phyloP scores from a whole-genome alignment of 306 rosid genomes.

The Cyamopsis tetragonoloba region DNA sequence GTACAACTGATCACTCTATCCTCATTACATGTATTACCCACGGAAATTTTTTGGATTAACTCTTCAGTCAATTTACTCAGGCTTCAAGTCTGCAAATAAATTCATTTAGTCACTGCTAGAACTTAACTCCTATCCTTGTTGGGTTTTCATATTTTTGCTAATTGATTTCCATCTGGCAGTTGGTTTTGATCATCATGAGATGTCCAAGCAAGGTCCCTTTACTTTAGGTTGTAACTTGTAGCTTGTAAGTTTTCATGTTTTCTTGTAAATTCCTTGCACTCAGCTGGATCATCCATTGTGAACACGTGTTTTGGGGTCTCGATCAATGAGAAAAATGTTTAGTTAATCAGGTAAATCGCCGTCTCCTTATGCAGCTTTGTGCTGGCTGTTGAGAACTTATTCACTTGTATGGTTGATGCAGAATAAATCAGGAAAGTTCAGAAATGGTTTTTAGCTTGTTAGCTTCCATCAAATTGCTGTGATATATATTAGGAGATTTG shows the following conservation, averaged over 20 bases:
- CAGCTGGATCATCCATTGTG: background rate
- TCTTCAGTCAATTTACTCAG: constrained; percentile 12
- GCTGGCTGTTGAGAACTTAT: constrained; percentile 65
- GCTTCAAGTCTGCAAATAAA: constrained; percentile 18
- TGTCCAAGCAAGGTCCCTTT: background rate
- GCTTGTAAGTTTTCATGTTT: background rate
- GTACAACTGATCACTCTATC: background rate
- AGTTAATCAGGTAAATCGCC: constrained; percentile 62
- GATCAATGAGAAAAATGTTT: constrained; percentile 31
- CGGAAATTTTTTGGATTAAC: constrained; percentile 18
- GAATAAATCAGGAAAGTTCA: constrained; percentile 43
- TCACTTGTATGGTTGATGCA: constrained; percentile 53
- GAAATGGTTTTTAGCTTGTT: constrained; percentile 55
- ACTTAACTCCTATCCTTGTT: constrained; percentile 11
- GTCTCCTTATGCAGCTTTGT: constrained; percentile 59
- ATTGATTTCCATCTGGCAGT: background rate
- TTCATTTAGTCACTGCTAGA: constrained; percentile 18
- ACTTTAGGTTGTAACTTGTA: constrained; percentile 8
- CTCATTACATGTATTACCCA: background rate
- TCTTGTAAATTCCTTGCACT: constrained; percentile 14
- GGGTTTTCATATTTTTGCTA: constrained; percentile 20
- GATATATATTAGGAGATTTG: constrained; percentile 57
- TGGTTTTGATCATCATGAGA: background rate
- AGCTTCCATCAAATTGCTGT: constrained; percentile 68
- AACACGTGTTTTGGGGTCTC: background rate